Conservation (phyloP, 768 basidiomycete species). For the Phaffia tasmanica region DNA sequence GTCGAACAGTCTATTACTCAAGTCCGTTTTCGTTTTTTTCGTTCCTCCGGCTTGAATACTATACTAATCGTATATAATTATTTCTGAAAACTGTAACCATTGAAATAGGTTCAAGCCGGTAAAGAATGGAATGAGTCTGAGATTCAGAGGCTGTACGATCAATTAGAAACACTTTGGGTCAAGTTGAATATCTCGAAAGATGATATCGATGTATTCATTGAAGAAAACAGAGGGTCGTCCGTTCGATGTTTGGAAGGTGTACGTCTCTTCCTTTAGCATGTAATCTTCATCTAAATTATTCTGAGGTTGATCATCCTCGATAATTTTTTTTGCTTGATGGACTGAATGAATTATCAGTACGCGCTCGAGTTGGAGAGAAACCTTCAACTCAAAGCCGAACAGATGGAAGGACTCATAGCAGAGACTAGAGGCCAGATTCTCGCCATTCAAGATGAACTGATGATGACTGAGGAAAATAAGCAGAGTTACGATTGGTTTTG, state of each 20-base stretch:
- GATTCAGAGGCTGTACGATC: slow-evolving; percentile 76
- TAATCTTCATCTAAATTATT: background rate
- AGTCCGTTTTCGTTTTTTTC: no score
- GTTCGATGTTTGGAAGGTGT: slow-evolving; percentile 58
- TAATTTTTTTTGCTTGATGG: background rate
- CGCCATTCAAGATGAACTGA: slow-evolving; percentile 71
- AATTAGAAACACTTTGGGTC: slow-evolving; percentile 81
- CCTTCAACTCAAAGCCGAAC: slow-evolving; percentile 73
- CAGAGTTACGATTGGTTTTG: slow-evolving; percentile 68
- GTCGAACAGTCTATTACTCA: no score
- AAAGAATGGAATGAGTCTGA: no score
- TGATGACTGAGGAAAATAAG: slow-evolving; percentile 71
- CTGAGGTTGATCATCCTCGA: background rate
- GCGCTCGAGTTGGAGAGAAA: slow-evolving; percentile 82
- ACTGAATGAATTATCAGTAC: slow-evolving; percentile 42
- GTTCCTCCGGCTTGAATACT: no score
- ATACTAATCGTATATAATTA: no score
- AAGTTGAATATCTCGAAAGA: slow-evolving; percentile 66
- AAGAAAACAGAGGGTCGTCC: slow-evolving; percentile 67
- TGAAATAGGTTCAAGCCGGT: no score
- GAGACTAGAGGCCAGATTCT: slow-evolving; percentile 72
- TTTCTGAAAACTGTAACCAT: no score
- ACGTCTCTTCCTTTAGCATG: slow-evolving; percentile 26
- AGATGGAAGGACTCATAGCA: slow-evolving; percentile 71
- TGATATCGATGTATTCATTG: slow-evolving; percentile 87